These are phyloP conservation scores for Trametes maxima DNA, from an alignment of 768 basidiomycete species.

Conservation along the genomic window DNA sequence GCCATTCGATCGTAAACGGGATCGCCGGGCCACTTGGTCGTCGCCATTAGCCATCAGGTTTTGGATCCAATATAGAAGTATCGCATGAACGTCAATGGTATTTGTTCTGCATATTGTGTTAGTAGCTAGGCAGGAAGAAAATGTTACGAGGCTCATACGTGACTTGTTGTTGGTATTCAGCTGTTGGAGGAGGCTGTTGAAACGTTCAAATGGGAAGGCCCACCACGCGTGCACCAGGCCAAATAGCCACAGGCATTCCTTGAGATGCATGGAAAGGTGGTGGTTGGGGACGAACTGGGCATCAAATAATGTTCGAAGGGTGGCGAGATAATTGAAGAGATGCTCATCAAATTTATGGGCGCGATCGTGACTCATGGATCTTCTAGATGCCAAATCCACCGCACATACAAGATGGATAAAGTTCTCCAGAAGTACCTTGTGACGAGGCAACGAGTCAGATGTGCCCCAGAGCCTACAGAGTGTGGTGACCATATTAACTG, in stretches of 20 bases:
- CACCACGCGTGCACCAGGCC: conserved; percentile 34
- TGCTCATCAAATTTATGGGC: not conserved
- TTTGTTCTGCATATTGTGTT: not conserved
- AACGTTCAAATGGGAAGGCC: conserved; percentile 34
- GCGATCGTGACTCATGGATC: conserved; percentile 9
- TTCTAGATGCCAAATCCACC: conserved; percentile 29
- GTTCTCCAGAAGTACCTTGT: conserved; percentile 30
- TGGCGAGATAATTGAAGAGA: conserved; percentile 25
- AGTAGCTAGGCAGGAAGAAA: not conserved
- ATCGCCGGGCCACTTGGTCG: too few species aligned
- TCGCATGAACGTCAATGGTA: too few species aligned
- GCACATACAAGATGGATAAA: conserved; percentile 30
- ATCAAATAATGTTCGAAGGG: conserved; percentile 27
- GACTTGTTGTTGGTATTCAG: conserved; percentile 30
- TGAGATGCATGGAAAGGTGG: conserved; percentile 38
- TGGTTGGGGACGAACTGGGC: conserved; percentile 33
- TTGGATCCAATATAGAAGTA: too few species aligned
- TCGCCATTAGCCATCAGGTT: too few species aligned
- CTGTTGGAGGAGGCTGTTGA: conserved; percentile 31
- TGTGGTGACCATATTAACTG: conserved; percentile 38
- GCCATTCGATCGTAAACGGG: too few species aligned
- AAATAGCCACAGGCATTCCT: conserved; percentile 28
- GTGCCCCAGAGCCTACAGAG: conserved; percentile 39
- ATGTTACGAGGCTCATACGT: not conserved
- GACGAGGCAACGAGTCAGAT: conserved; percentile 11